Conservation (phyloP, 2,329 filamentous ascomycete genomes). For the Xylaria sp. region DNA sequence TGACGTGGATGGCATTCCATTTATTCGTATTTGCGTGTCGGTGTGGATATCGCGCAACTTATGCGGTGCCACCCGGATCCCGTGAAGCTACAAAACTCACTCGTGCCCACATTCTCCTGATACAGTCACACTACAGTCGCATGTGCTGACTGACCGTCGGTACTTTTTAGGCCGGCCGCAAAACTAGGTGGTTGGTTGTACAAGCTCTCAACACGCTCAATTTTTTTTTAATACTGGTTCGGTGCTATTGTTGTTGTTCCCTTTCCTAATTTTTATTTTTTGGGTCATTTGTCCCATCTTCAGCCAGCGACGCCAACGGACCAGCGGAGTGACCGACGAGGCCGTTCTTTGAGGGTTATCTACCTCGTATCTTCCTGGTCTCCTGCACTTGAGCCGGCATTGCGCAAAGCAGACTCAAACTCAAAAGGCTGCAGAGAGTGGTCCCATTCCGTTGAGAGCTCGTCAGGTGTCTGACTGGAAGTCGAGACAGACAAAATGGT, state of each 20-base stretch:
- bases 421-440: constrained; percentile 17
- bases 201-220: constrained; percentile 18
- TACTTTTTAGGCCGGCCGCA: constrained; percentile 19
- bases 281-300: constrained; percentile 20
- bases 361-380: background rate
- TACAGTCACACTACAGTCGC: constrained; percentile 30
- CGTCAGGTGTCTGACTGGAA: constrained; percentile 25
- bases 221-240: constrained; percentile 4
- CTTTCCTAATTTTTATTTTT: constrained; percentile 8
- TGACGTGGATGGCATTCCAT: constrained; percentile 47
- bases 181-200: constrained; percentile 31
- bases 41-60: constrained; percentile 37
- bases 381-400: constrained; percentile 17
- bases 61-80: constrained; percentile 37
- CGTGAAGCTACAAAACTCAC: constrained; percentile 49
- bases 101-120: constrained; percentile 42
- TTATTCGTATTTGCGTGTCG: constrained; percentile 48
- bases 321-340: constrained; percentile 26
- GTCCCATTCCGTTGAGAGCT: constrained; percentile 28
- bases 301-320: constrained; percentile 12
- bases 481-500: constrained; percentile 56
- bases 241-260: constrained; percentile 7
- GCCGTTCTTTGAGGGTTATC: constrained; percentile 15
- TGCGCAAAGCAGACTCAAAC: constrained; percentile 27
- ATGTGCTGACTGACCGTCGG: constrained; percentile 26